These are phyloP conservation scores for Lablab purpureus DNA, from an alignment of 306 rosid genomes.

Conservation along the genomic window DNA sequence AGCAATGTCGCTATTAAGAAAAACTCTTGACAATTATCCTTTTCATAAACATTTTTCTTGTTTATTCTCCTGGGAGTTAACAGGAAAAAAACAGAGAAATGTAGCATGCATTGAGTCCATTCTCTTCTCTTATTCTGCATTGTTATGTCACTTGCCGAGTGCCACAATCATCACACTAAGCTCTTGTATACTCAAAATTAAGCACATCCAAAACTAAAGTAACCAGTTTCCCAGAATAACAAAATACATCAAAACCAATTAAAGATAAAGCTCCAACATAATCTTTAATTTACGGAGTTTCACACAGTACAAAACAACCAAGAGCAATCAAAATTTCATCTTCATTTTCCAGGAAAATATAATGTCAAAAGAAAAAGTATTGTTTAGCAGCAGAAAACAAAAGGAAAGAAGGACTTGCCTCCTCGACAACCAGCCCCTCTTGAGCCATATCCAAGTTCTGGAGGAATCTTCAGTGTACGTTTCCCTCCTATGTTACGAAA, in stretches of 20 bases:
- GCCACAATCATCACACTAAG: background rate
- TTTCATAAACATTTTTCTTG: conserved; percentile 17
- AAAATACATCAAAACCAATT: background rate
- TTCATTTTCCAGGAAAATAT: conserved; percentile 19
- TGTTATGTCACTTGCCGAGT: conserved; percentile 4
- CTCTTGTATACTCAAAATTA: conserved; percentile 17
- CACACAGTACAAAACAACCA: conserved; percentile 29
- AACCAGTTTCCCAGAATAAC: background rate
- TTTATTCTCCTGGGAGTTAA: conserved; percentile 24
- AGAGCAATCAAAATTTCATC: background rate
- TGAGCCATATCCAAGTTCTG: conserved; percentile 85
- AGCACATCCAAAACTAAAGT: conserved; percentile 17
- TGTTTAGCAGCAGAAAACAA: background rate
- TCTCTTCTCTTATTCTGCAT: conserved; percentile 14
- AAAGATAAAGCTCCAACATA: conserved; percentile 5
- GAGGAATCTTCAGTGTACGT: conserved; percentile 85
- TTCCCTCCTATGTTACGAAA: conserved; percentile 73
- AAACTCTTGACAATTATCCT: conserved; percentile 1
- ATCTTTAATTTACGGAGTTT: background rate
- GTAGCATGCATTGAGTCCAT: background rate
- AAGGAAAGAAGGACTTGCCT: conserved; percentile 59
- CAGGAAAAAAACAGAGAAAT: conserved; percentile 18
- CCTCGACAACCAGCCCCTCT: conserved; percentile 98
- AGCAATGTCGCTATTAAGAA: background rate
- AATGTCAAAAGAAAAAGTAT: conserved; percentile 32